Conservation (phyloP, 1,139 yeast genomes). For the Hyphopichia buzzinii region DNA sequence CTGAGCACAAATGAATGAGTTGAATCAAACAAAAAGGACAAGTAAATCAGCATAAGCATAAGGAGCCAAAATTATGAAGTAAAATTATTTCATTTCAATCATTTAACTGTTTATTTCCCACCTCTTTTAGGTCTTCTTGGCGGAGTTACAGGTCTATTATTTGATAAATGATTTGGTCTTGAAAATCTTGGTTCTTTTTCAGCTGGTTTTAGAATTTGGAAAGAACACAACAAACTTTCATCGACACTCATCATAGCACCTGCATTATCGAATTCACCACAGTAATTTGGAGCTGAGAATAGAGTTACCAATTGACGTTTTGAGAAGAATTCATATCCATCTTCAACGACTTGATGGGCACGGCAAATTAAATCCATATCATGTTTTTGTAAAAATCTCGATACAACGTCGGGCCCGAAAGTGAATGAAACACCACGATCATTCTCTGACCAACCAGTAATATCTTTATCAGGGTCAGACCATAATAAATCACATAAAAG, state of each 20-base stretch:
- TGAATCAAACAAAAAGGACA: not conserved
- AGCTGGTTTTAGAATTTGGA: conserved; percentile 97
- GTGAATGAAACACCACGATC: conserved; percentile 98
- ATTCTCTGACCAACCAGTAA: conserved; percentile 97
- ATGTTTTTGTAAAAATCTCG: conserved; percentile 89
- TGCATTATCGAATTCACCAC: conserved; percentile 98
- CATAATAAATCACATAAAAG: conserved; percentile 91
- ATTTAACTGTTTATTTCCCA: conserved; percentile 34
- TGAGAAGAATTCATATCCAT: conserved; percentile 95
- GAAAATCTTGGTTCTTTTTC: conserved; percentile 75
- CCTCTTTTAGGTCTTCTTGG: conserved; percentile 73
- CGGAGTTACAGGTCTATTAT: conserved; percentile 58
- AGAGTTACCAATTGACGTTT: conserved; percentile 94
- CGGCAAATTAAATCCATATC: conserved; percentile 97
- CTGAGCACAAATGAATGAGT: not conserved
- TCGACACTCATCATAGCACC: conserved; percentile 99
- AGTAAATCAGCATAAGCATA: not conserved
- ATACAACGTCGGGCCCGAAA: conserved; percentile 96
- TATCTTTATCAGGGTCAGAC: conserved; percentile 98
- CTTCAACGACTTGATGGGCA: conserved; percentile 98
- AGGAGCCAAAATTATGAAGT: not conserved
- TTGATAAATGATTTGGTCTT: conserved; percentile 52
- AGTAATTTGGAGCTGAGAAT: conserved; percentile 95
- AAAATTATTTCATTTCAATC: not conserved
- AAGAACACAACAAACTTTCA: conserved; percentile 91